Evolutionary conservation across 108 stramenopile genomes (phyloP).

Genomic region (Halocafeteria seosinensis): DNA sequence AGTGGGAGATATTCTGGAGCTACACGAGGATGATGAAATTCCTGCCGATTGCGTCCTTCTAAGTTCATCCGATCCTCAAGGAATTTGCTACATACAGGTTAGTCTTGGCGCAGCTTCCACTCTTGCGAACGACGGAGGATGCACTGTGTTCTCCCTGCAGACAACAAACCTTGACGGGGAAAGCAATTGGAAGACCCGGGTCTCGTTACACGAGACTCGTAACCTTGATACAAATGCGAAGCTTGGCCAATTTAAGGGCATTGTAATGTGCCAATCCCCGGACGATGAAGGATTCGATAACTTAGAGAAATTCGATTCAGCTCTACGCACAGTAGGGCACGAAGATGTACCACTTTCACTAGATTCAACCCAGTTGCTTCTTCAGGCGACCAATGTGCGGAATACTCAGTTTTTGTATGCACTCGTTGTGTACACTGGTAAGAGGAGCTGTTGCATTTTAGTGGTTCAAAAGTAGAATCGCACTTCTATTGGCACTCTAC

Average conservation of each 20-base stretch:
- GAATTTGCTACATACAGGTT: constrained; percentile 14
- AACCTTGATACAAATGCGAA: background rate
- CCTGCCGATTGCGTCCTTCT: constrained; percentile 25
- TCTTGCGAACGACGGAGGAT: background rate
- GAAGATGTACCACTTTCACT: no score
- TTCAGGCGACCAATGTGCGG: background rate
- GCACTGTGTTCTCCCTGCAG: constrained; percentile 2
- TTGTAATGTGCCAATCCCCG: background rate
- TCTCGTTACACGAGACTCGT: background rate
- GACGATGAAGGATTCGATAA: background rate
- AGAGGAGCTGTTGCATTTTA: no score
- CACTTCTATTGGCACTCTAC: no score
- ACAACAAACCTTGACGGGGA: constrained; percentile 35
- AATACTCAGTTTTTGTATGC: background rate
- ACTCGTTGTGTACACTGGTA: background rate
- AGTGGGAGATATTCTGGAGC: constrained; percentile 26
- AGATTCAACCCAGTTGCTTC: background rate
- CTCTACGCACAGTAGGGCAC: background rate
- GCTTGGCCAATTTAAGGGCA: background rate
- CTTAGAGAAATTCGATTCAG: background rate
- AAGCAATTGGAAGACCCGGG: constrained; percentile 24
- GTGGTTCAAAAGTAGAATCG: no score
- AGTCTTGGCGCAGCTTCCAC: background rate
- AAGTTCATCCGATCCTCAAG: constrained; percentile 1
- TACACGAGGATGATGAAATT: constrained; percentile 21